phyloP scores from a whole-genome alignment of 108 stramenopile species.

The Skeletonema costatum region DNA sequence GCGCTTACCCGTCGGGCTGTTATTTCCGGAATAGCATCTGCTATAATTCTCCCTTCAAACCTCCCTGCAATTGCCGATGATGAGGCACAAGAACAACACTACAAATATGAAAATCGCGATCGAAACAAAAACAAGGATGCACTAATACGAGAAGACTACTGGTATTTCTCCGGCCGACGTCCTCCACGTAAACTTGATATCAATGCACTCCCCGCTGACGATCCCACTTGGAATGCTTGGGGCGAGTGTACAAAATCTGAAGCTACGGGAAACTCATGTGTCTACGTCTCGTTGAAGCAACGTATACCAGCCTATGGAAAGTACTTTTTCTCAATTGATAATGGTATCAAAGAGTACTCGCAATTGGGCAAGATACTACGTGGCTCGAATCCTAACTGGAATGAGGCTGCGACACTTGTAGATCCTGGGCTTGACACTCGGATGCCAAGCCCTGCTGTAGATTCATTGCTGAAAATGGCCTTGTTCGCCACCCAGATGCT shows the following conservation, averaged over 20 bases:
- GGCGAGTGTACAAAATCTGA: conserved; percentile 58
- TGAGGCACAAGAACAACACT: neutral
- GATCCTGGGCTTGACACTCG: conserved; percentile 19
- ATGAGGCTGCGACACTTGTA: conserved; percentile 43
- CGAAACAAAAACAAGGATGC: conserved; percentile 72
- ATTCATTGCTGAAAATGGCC: conserved; percentile 69
- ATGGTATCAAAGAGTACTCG: conserved; percentile 55
- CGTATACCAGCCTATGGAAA: conserved; percentile 74
- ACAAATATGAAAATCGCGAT: conserved; percentile 58
- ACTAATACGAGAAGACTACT: conserved; percentile 77
- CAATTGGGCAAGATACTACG: conserved; percentile 47
- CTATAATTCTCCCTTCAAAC: neutral
- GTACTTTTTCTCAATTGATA: conserved; percentile 56
- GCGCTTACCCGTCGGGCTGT: neutral
- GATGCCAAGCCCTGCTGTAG: conserved; percentile 57
- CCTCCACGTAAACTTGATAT: conserved; percentile 61
- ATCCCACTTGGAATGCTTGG: conserved; percentile 77
- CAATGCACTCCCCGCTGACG: conserved; percentile 51
- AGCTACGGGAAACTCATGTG: conserved; percentile 63
- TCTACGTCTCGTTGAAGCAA: conserved; percentile 73
- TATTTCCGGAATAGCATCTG: neutral
- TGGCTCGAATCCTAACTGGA: conserved; percentile 28
- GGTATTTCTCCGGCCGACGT: conserved; percentile 63
- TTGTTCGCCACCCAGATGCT: conserved; percentile 66
- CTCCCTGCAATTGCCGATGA: neutral